Evolutionary conservation across 2,329 filamentous ascomycete species (phyloP).

Genomic region (Calonectria leucothoes): DNA sequence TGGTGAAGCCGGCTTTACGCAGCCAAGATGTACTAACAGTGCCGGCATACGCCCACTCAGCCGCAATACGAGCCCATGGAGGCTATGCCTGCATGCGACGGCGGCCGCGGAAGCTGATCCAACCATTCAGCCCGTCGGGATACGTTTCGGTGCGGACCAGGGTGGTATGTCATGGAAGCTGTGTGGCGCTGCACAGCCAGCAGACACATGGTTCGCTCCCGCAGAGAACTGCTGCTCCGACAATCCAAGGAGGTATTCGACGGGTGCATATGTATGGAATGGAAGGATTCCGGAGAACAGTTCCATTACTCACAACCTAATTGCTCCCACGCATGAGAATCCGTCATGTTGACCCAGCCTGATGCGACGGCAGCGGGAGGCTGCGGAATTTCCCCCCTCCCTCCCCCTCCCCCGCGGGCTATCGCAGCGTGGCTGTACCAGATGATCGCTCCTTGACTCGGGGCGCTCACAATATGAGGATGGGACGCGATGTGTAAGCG

Average conservation of each 20-base stretch:
- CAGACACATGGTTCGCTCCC: slow-evolving; percentile 5
- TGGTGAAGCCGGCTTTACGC: neutral
- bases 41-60: slow-evolving; percentile 12
- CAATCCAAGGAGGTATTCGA: neutral
- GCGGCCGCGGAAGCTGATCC: slow-evolving; percentile 1
- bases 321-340: slow-evolving; percentile 8
- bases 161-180: neutral
- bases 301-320: slow-evolving; percentile 6
- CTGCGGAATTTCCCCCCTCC: neutral
- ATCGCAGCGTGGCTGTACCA: slow-evolving; percentile 13
- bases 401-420: neutral
- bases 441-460: neutral
- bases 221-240: neutral
- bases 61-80: slow-evolving; percentile 37
- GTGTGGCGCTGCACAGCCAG: slow-evolving; percentile 23
- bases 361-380: neutral
- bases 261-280: neutral
- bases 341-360: neutral
- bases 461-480: neutral
- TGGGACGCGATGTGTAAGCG: neutral
- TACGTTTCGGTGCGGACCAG: slow-evolving; percentile 7
- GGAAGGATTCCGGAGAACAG: neutral
- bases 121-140: slow-evolving; percentile 3
- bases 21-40: neutral
- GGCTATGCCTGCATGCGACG: slow-evolving; percentile 35